phyloP scores from a whole-genome alignment of 768 basidiomycete genomes.

The Russula ochroleuca region DNA sequence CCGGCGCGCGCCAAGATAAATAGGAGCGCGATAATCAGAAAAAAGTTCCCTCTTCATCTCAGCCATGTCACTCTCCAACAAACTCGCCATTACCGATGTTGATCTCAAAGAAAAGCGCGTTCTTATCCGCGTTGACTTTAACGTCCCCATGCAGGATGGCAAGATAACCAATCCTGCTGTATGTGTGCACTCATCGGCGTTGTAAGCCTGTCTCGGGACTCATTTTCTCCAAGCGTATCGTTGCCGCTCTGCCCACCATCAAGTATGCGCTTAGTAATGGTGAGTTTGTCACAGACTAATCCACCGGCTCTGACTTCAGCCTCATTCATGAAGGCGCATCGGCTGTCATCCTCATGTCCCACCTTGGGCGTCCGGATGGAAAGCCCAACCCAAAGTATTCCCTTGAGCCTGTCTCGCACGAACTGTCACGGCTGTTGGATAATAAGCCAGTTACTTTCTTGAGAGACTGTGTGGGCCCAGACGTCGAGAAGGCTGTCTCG shows the following conservation, averaged over 20 bases:
- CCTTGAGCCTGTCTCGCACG: conserved; percentile 77
- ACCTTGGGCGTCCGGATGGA: conserved; percentile 95
- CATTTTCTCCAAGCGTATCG: conserved; percentile 68
- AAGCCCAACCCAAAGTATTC: conserved; percentile 86
- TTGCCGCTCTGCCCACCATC: conserved; percentile 93
- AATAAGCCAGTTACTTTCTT: conserved; percentile 72
- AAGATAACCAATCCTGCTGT: conserved; percentile 97
- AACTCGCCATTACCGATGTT: conserved; percentile 89
- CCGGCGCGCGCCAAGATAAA: conserved; percentile 12
- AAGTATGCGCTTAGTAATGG: conserved; percentile 88
- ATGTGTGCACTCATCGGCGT: conserved; percentile 36
- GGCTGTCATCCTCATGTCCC: conserved; percentile 91
- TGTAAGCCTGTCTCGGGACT: conserved; percentile 13
- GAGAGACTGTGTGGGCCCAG: conserved; percentile 78
- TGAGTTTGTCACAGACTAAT: conserved; percentile 31
- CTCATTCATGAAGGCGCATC: conserved; percentile 56
- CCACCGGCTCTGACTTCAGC: conserved; percentile 16
- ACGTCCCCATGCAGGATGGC: conserved; percentile 86
- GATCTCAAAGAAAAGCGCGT: conserved; percentile 84
- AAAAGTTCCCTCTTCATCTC: conserved; percentile 12
- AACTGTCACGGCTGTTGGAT: conserved; percentile 69
- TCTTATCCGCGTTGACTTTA: conserved; percentile 94
- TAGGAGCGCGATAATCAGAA: conserved; percentile 14
- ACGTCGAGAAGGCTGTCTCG: conserved; percentile 75
- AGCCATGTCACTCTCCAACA: conserved; percentile 88